Base-by-base conservation (phyloP, 305 asterid genomes). In the Solanum aculeatissimum region DNA sequence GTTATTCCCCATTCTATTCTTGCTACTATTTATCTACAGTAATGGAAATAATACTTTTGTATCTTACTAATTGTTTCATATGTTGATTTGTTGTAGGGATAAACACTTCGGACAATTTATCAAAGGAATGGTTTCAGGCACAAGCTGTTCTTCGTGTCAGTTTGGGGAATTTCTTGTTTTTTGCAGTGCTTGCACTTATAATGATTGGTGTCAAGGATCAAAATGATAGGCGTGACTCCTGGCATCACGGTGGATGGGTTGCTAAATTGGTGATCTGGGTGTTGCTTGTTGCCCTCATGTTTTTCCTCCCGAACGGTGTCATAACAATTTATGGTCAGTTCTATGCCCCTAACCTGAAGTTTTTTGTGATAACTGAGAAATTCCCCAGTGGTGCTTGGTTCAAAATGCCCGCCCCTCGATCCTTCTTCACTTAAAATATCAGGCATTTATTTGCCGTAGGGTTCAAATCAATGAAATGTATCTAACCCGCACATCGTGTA, bases 121-220 rank as follows among this genome's bases (percentile, higher is more conserved):
- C 97, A 13, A 87, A 94, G 13, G 97, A 93, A 90, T 96, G 92
- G 94, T 96, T 86, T 86, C 97, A 96, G 87, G 84, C 92, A 79
- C 97, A 96, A 88, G 98, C 97, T 3, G 98, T 96, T 86, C 98
- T 96, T 84, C 98, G 99, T 78, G 98, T 94, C 83, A 93, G 98
- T 95, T 83, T 96, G 89, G 98, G 97, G 89, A 96, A 93, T 87
- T 96, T 92, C 92, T 87, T 96, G 90, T 95, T 96, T 89, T 96
- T 96, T 65, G 98, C 90, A 70, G 71, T 92, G 86, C 92, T 95
- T 66, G 92, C 99, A 69, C 89, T 95, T 81, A 81, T 94, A 84
- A 96, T 96, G 99, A 93, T 96, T 55, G 97, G 98, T 11, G 86
- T 96, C 74, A 96, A 96, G 86, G 95, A 94, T 90, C 98, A 94